Percentiles rank a stretch among this genome's conserved stretches.
Evolutionary conservation across 345 rosid species (phyloP).

Genomic region (Aurinia saxatilis): DNA sequence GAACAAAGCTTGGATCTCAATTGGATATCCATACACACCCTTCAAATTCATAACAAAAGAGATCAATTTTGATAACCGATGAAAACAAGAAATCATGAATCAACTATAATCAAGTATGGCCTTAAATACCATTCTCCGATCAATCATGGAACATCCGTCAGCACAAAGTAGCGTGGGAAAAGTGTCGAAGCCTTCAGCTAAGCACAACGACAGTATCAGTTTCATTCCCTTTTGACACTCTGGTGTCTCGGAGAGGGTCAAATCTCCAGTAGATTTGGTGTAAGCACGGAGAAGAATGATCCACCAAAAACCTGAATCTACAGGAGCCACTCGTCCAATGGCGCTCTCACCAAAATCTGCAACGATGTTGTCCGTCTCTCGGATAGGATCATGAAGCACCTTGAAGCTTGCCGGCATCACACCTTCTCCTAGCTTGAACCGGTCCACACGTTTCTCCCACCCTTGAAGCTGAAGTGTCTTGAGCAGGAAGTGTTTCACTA

Average conservation of each 20-base stretch:
- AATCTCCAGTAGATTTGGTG: conserved; percentile 80
- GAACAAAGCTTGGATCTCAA: conserved; percentile 85
- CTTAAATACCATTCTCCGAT: conserved; percentile 70
- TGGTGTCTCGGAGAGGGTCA: conserved; percentile 58
- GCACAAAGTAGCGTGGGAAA: conserved; percentile 89
- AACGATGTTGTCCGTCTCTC: conserved; percentile 54
- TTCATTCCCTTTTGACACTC: conserved; percentile 85
- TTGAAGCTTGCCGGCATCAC: conserved; percentile 93
- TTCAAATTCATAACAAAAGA: conserved; percentile 21
- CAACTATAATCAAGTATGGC: neutral
- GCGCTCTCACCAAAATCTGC: conserved; percentile 96
- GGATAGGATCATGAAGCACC: conserved; percentile 69
- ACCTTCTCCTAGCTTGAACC: conserved; percentile 83
- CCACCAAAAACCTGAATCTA: conserved; percentile 96
- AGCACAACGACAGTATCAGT: conserved; percentile 60
- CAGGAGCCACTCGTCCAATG: conserved; percentile 88
- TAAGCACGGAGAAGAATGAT: conserved; percentile 86
- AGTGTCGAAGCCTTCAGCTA: conserved; percentile 84
- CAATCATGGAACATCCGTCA: conserved; percentile 87
- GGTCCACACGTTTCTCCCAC: conserved; percentile 66
- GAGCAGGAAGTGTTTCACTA: conserved; percentile 66
- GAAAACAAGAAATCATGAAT: neutral
- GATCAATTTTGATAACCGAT: neutral
- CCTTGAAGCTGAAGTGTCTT: conserved; percentile 81
- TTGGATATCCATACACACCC: conserved; percentile 90